phyloP scores from a whole-genome alignment of 257 asterid species.

The Orobanche coerulescens region DNA sequence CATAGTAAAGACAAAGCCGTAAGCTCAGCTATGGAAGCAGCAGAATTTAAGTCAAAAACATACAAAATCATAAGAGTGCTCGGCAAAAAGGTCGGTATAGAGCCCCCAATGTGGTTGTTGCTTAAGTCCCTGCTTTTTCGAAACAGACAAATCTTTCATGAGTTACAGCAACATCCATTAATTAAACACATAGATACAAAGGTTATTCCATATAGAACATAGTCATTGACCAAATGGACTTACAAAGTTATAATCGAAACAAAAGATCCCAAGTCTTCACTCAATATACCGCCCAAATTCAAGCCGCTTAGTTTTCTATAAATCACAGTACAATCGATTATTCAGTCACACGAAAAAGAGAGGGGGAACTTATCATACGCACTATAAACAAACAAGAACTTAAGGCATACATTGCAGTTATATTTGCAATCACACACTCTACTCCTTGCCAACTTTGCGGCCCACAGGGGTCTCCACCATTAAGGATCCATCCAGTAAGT shows the following conservation, averaged over 20 bases:
- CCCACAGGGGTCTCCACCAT: constrained; percentile 92
- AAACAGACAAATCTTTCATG: constrained; percentile 14
- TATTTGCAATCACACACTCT: constrained; percentile 64
- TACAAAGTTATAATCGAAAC: constrained; percentile 64
- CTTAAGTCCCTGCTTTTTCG: constrained; percentile 55
- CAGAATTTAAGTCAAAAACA: constrained; percentile 29
- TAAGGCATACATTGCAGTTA: constrained; percentile 61
- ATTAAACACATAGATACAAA: background rate
- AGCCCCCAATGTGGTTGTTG: constrained; percentile 81
- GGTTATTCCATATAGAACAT: background rate
- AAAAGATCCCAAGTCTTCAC: constrained; percentile 49
- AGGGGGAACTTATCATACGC: background rate
- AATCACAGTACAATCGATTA: background rate
- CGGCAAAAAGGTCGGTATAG: constrained; percentile 63
- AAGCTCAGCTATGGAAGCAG: background rate
- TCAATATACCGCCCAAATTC: constrained; percentile 62
- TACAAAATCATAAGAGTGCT: constrained; percentile 61
- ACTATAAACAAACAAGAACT: background rate
- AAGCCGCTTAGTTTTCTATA: constrained; percentile 48
- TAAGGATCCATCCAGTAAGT: constrained; percentile 57
- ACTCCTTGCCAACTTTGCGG: constrained; percentile 81
- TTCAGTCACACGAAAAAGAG: background rate
- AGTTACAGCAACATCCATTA: background rate
- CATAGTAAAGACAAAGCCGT: background rate
- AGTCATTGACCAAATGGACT: constrained; percentile 24